Evolutionary conservation across 2,329 filamentous ascomycete genomes (phyloP), one percentile per base, ranked within the genome.

Genomic region (Botrytis sinoallii): DNA sequence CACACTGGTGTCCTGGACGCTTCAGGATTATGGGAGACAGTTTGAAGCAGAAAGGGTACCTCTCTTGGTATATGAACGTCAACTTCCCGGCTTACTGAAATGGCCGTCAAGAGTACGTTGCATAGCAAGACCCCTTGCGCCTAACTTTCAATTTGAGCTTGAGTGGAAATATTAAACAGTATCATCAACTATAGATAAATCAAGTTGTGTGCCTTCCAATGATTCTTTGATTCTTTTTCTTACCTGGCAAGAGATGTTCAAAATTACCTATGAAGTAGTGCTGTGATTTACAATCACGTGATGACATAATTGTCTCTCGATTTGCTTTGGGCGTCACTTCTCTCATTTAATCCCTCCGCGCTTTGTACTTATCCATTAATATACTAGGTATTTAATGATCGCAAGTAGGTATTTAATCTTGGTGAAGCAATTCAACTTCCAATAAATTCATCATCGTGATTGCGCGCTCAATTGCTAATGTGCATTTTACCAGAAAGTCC

Each of bases 391-490:
- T n/a, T 25, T 25, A 32, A 35, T 9, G 10, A 48, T 52, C 55
- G 48, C 48, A 68, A 68, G 66, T 20, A 42, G 48, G 48, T 68
- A 57, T 40, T 35, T 57, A 57, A 10, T 42, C 40, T 29, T 38
- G 9, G 29, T 68, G 48, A 57, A 42, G 35, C 16, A 12, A 42
- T 16, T 68, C 48, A 22, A 68, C 9, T 42, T 42, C 16, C 35
- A 8, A 9, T 57, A n/a, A 20, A 29, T 42, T 57, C 29, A 3
- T 14, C 25, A 29, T 68, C 25, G 3, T 40, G 22, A 57, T 42
- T 55, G 35, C 22, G 18, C 40, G 38, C 48, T 68, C 65, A 57
- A 68, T 68, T 57, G 66, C n/a, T 57, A 57, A 57, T 42, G 40
- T 68, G 66, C 3, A n/a, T 42, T 32, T n/a, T 29, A 42, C 18